A percentile compares a stretch with the other conserved stretches of the same genome.
Evolutionary conservation across 164 flowering plant genomes (phyloP).

Genomic region (Macadamia tetraphylla): DNA sequence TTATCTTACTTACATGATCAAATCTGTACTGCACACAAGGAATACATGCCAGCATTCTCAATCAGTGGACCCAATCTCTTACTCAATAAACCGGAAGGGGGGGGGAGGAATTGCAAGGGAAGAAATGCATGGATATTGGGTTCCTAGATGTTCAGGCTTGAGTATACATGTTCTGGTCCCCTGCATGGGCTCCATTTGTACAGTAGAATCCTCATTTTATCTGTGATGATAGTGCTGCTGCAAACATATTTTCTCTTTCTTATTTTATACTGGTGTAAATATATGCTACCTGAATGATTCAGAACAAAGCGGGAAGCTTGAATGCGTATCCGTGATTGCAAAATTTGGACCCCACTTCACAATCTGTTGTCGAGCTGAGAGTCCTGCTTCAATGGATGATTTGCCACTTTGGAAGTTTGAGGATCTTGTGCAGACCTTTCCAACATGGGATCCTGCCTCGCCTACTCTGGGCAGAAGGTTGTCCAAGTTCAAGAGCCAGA

Average conservation of each 20-base stretch:
- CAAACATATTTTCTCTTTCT: background rate
- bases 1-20: background rate
- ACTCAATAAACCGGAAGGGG: background rate
- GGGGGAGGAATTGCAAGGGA: background rate
- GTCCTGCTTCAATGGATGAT: conserved; percentile 93
- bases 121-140: background rate
- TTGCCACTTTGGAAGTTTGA: conserved; percentile 96
- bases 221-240: background rate
- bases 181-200: background rate
- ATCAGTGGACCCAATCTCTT: background rate
- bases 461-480: conserved; percentile 81
- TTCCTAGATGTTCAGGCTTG: background rate
- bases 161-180: background rate
- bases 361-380: conserved; percentile 90
- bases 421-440: conserved; percentile 64
- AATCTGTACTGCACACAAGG: background rate
- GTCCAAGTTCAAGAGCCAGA: conserved; percentile 91
- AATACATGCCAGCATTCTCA: background rate
- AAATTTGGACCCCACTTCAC: conserved; percentile 65
- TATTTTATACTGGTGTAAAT: background rate
- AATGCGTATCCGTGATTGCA: conserved; percentile 71
- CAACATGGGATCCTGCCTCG: conserved; percentile 81
- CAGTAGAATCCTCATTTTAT: background rate
- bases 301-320: conserved; percentile 97
- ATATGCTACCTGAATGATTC: conserved; percentile 19